Evolutionary conservation across 495 filamentous ascomycete species (phyloP).

Genomic region (Lasiosphaeriaceae sp.): DNA sequence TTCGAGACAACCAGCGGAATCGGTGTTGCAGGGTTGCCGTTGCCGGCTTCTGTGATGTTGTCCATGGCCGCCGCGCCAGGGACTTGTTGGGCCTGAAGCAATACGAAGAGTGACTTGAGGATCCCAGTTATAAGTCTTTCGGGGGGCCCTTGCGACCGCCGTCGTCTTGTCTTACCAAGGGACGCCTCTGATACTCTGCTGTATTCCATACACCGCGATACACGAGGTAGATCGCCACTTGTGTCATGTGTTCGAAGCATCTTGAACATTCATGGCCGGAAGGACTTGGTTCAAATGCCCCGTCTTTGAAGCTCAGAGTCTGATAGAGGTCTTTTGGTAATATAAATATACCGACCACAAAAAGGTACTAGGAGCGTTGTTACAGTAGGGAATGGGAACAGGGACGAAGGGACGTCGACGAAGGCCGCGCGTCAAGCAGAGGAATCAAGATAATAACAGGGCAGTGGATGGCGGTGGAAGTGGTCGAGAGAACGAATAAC

Average conservation of each 20-base stretch:
- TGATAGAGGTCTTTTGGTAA: no score
- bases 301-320: no score
- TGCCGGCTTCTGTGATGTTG: slow-evolving; percentile 2
- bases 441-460: no score
- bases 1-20: slow-evolving; percentile 59
- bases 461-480: no score
- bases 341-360: neutral
- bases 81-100: neutral
- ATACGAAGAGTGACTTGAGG: neutral
- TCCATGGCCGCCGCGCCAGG: neutral
- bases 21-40: slow-evolving; percentile 20
- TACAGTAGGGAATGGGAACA: neutral
- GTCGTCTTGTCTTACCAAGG: neutral
- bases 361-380: neutral
- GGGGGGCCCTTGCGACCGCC: neutral
- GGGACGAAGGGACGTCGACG: neutral
- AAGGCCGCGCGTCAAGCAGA: no score
- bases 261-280: neutral
- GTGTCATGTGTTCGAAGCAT: neutral
- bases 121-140: neutral
- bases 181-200: neutral
- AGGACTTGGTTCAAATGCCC: neutral
- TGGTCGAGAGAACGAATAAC: no score
- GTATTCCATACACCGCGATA: neutral
- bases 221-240: neutral